Evolutionary conservation across 2,329 filamentous ascomycete genomes (phyloP).

Genomic region (Cytospora leucostoma): DNA sequence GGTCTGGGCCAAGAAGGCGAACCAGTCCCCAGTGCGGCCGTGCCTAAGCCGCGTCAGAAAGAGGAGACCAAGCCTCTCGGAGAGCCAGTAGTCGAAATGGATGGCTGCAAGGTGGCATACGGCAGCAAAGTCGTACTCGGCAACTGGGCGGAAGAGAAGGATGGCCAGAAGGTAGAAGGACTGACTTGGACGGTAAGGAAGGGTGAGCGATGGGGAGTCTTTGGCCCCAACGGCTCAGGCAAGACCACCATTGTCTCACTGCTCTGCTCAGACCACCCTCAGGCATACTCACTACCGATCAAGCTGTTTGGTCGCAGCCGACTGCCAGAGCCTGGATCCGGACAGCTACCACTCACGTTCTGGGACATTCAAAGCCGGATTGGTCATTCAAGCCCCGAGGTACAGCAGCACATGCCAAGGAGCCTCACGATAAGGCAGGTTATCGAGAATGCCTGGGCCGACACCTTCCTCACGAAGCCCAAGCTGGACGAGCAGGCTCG

Average conservation of each 20-base stretch:
- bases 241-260: slow-evolving; percentile 94
- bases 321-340: slow-evolving; percentile 70
- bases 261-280: slow-evolving; percentile 93
- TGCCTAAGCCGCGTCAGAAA: slow-evolving; percentile 6
- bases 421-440: slow-evolving; percentile 71
- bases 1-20: slow-evolving; percentile 39
- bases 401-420: slow-evolving; percentile 89
- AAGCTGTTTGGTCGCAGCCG: slow-evolving; percentile 81
- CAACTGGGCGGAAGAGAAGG: slow-evolving; percentile 68
- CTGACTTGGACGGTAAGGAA: slow-evolving; percentile 80
- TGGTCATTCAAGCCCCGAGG: slow-evolving; percentile 90
- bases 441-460: slow-evolving; percentile 85
- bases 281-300: slow-evolving; percentile 87
- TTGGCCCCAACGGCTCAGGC: slow-evolving; percentile 91
- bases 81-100: slow-evolving; percentile 82
- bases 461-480: slow-evolving; percentile 77
- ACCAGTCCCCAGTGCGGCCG: slow-evolving; percentile 8
- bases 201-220: slow-evolving; percentile 87
- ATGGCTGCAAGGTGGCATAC: slow-evolving; percentile 80
- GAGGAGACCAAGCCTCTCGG: slow-evolving; percentile 42
- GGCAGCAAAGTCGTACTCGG: slow-evolving; percentile 76
- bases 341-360: slow-evolving; percentile 73
- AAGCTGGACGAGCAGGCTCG: slow-evolving; percentile 59
- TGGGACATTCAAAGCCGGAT: slow-evolving; percentile 91
- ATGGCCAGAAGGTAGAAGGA: slow-evolving; percentile 57